Evolutionary conservation across 768 basidiomycete genomes (phyloP), one percentile per base, ranked within the genome.

Genomic region (Dentipellis fragilis): DNA sequence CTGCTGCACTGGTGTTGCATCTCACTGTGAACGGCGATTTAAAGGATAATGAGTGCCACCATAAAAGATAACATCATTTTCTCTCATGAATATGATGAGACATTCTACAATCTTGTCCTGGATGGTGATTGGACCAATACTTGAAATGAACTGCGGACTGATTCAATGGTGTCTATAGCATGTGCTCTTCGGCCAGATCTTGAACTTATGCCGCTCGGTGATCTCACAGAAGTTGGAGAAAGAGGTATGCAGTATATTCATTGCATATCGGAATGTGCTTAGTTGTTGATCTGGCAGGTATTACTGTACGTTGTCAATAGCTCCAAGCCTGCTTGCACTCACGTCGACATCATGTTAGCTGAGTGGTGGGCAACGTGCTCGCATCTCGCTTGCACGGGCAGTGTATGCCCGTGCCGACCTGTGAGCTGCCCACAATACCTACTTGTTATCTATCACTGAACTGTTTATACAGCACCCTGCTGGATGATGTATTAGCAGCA

Each of bases 31-130:
- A 38, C n/a, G 23, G 5, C 2, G 23, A 11, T 29, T 22, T 10
- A 4, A 29, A 88, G 87, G 88, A 82, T 96, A 46, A 77, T 94
- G 68, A 91, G 89, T 1, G 82, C 89, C 0, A 85, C 89, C 2
- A 80, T 97, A 51, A 80, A 86, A 38, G 89, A 93, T 45, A 98
- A 98, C 64, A 97, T 98, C 58, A 65, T 90, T 36, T 97, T 98
- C 71, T 92, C 85, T 10, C 88, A 94, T 68, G 79, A 84, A 61
- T 96, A 86, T 58, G 93, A 97, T 52, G 85, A 88, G 58, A 75
- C 74, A 0, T 95, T 91, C 61, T 95, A 94, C 62, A 78, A 88
- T 54, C 65, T 84, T 14, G 91, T 93, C 4, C 68, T 93, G 4
- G 89, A 93, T 72, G 87, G 89, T 85, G 39, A 14, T 5, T 8